phyloP scores from a whole-genome alignment of 108 stramenopile species.

The Pelagomonas calceolata region DNA sequence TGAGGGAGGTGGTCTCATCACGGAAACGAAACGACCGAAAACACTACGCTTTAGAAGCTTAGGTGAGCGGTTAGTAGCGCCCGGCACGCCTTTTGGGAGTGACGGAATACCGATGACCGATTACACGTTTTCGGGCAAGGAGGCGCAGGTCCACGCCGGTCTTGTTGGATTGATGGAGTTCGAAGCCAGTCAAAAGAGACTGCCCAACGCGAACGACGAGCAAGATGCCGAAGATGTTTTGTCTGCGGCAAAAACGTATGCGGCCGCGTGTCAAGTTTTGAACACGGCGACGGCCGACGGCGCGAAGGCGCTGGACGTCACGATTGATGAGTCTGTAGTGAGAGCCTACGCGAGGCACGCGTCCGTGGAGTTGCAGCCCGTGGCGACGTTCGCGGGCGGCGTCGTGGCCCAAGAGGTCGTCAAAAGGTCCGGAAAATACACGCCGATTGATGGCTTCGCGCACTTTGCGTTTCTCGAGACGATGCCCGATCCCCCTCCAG shows the following conservation, averaged over 20 bases:
- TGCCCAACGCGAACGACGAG: conserved; percentile 27
- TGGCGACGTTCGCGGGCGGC: conserved; percentile 67
- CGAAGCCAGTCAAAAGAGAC: conserved; percentile 21
- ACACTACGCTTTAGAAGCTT: conserved; percentile 20
- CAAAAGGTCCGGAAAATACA: conserved; percentile 69
- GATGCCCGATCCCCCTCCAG: conserved; percentile 41
- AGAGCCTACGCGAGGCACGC: conserved; percentile 44
- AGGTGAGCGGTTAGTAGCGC: conserved; percentile 28
- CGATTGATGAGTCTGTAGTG: conserved; percentile 45
- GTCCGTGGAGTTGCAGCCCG: conserved; percentile 48
- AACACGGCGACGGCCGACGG: not conserved
- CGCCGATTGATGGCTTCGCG: conserved; percentile 58
- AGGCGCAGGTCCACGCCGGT: conserved; percentile 42
- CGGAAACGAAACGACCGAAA: conserved; percentile 35
- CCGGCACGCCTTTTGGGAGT: conserved; percentile 25
- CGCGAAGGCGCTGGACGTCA: conserved; percentile 5
- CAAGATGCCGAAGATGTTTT: conserved; percentile 5
- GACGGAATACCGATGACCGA: conserved; percentile 35
- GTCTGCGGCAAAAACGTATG: conserved; percentile 2
- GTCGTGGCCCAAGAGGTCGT: conserved; percentile 77
- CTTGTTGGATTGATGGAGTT: conserved; percentile 36
- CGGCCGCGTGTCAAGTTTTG: not conserved
- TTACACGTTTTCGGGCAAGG: conserved; percentile 37
- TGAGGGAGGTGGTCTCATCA: conserved; percentile 36
- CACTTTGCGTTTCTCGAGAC: conserved; percentile 42